Evolutionary conservation across 768 basidiomycete genomes (phyloP), one percentile per base, ranked within the genome.

Genomic region (Podaxis sp.): DNA sequence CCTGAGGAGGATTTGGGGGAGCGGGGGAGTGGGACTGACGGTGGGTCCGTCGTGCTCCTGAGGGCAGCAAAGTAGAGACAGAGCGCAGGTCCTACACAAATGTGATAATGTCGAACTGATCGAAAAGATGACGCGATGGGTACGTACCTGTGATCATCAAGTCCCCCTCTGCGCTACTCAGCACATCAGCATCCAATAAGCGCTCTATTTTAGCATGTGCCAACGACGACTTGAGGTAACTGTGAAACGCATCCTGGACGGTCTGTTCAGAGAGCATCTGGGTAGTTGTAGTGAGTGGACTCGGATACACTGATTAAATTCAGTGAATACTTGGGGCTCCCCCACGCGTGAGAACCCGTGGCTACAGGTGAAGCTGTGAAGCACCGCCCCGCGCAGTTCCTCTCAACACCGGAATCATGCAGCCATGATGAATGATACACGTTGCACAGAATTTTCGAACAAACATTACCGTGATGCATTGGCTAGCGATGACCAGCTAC

Each of bases 51-150:
- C 0, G 85, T 88, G 33, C 84, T 88, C 26, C 91, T 80, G 5
- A 95, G 77, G 0, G 93, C 92, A 0, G 91, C 90, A 73, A 93
- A 95, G 74, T 91, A 95, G 0, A 95, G 80, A 64, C 89, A 92
- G 13, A 95, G 77, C 0, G 93, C 90, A 13, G 93, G 93, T 0
- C 92, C 92, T 87, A 57, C 22, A 13, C 17, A 63, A 44, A 22
- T 24, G 24, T 44, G 57, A 36, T 24, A 59, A 22, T n/a, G 44
- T 46, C 52, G 44, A 39, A 51, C 58, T 22, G n/a, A 52, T 3
- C 15, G 12, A 28, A 44, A 63, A 40, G 28, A 30, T 44, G 26
- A 56, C 42, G 22, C 30, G 22, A 49, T 52, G 2, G 51, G 24
- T 11, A 63, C 63, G 48, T 55, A 87, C 93, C 92, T 70, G 90